Evolutionary conservation across 1,139 yeast species (phyloP), one percentile per base, ranked within the genome.

Genomic region (Taphrina deformans): DNA sequence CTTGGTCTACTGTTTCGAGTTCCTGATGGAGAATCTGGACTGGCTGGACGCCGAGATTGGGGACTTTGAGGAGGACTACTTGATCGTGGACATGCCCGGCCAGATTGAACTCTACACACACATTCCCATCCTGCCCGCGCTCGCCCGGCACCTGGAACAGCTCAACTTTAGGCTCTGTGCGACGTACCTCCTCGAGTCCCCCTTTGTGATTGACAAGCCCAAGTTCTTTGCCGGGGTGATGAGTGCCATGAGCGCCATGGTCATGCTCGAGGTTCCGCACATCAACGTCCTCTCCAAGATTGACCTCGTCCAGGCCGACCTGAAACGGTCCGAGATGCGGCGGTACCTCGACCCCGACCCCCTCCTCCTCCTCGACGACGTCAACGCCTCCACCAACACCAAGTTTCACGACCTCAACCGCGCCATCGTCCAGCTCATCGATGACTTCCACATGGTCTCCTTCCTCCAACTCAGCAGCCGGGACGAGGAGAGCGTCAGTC

Each of bases 171-270:
- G 86, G 69, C 77, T 95, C 26, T 93, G 99, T 79, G 97, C 97
- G 12, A 85, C 97, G 0, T 95, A 93, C 76, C 79, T 95, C 59
- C 77, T 95, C 69, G 99, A 95, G 74, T 96, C 98, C 0, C 95
- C 98, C 1, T 95, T 93, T 76, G 88, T 93, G 58, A 81, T 93
- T 67, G 99, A 93, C 74, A 82, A 85, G 58, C 84, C 96, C 24
- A 93, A 95, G 76, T 95, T 91, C 76, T 95, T 93, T 74, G 88
- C 96, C 55, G 99, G 99, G 1, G 96, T 96, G 0, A 79, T 95
- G 69, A 86, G 93, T 74, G 99, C 99, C 41, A 95, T 95, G 99
- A 87, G 96, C 31, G 97, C 99, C 1, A 95, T 95, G 99, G 89
- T 93, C 53, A 79, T 93, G 67, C 80, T 93, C 64, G 99, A 93